These are phyloP conservation scores for Chlorella sp. DNA, from an alignment of 139 green algal genomes.

Conservation along the genomic window DNA sequence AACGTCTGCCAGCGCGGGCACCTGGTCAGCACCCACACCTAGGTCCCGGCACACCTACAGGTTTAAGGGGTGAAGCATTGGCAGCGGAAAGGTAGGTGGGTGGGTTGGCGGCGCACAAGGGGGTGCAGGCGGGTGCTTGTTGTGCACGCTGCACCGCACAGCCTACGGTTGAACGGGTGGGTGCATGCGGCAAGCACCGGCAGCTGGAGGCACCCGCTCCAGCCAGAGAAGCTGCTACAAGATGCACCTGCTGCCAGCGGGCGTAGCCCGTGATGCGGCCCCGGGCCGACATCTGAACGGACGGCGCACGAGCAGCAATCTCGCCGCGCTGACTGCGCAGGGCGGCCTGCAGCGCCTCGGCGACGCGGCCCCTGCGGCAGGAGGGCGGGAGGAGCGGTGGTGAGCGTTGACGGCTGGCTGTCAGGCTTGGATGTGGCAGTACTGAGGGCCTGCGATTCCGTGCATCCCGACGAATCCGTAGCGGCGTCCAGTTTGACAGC, in stretches of 20 bases:
- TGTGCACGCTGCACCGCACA: not conserved
- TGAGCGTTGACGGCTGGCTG: not conserved
- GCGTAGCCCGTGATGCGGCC: constrained; percentile 6
- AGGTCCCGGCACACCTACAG: constrained; percentile 17
- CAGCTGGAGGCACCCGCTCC: not conserved
- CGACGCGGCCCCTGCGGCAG: not conserved
- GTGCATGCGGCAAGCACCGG: no score
- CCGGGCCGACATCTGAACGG: not conserved
- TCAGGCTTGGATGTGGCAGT: not conserved
- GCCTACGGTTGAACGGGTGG: no score
- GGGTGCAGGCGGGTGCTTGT: not conserved
- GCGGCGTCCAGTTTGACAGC: no score
- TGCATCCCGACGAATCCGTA: not conserved
- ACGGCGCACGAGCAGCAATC: no score
- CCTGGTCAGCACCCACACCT: constrained; percentile 4
- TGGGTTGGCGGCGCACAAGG: not conserved
- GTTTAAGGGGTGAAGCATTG: not conserved
- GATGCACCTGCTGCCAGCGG: not conserved
- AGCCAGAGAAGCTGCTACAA: not conserved
- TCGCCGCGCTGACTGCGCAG: not conserved
- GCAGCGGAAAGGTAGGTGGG: not conserved
- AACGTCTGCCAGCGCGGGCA: constrained; percentile 4
- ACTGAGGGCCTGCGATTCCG: not conserved
- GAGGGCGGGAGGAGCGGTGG: not conserved
- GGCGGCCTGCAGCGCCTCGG: constrained; percentile 9